These are phyloP conservation scores for Sophora flavescens DNA, from an alignment of 306 rosid species.

Conservation along the genomic window DNA sequence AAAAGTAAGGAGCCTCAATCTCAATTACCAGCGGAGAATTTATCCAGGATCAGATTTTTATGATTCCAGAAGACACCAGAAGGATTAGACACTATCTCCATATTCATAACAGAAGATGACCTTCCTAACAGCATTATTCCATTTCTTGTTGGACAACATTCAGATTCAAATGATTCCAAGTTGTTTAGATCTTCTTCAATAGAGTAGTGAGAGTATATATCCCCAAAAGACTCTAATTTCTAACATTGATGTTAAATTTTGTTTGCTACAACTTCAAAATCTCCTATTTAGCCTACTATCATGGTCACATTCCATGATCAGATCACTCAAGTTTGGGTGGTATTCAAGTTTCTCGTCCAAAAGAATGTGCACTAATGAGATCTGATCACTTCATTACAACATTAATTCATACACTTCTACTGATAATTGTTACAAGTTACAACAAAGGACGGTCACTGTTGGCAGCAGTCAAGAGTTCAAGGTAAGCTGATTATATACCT, in stretches of 20 bases:
- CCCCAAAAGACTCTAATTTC: conserved; percentile 8
- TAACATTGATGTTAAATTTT: background rate
- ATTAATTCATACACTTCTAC: background rate
- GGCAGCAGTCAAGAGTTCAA: background rate
- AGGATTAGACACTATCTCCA: background rate
- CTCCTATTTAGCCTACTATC: conserved; percentile 18
- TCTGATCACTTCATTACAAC: background rate
- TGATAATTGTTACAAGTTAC: conserved; percentile 2
- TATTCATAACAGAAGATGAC: background rate
- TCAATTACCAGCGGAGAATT: background rate
- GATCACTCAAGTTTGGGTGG: conserved; percentile 23
- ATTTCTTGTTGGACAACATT: background rate
- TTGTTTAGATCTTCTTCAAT: background rate
- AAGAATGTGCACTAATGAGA: background rate
- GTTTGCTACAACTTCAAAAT: background rate
- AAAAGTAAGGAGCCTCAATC: background rate
- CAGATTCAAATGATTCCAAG: conserved; percentile 17
- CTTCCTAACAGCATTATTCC: conserved; percentile 2
- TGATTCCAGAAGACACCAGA: conserved; percentile 5
- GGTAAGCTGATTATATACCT: conserved; percentile 4
- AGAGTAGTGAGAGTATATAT: background rate
- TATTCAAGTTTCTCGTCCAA: background rate
- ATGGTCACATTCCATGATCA: background rate
- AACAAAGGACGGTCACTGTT: background rate
- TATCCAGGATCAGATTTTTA: background rate